These are phyloP conservation scores for Alternaria alternata DNA, from an alignment of 2,329 filamentous ascomycete genomes.

Conservation along the genomic window DNA sequence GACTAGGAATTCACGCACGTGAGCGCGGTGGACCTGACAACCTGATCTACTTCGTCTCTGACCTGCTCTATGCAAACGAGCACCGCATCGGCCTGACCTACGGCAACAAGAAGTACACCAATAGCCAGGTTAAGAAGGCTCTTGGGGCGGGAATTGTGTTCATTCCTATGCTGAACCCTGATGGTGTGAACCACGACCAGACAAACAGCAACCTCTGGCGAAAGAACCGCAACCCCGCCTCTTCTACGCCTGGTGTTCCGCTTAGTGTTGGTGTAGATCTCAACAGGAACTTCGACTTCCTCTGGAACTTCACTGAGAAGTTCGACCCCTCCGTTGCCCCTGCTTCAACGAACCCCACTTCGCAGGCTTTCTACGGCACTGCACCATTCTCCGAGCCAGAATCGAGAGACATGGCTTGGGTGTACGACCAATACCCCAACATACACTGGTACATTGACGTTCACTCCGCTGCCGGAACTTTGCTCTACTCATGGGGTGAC, in stretches of 20 bases:
- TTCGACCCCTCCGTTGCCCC: slow-evolving; percentile 50
- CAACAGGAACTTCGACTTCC: slow-evolving; percentile 58
- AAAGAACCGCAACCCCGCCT: slow-evolving; percentile 53
- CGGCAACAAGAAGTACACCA: slow-evolving; percentile 61
- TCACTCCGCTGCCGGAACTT: slow-evolving; percentile 62
- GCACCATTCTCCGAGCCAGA: slow-evolving; percentile 65
- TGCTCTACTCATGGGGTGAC: slow-evolving; percentile 68
- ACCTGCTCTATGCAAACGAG: slow-evolving; percentile 63
- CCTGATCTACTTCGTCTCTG: slow-evolving; percentile 65
- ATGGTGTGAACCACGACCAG: slow-evolving; percentile 44
- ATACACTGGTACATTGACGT: slow-evolving; percentile 67
- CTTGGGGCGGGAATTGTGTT: slow-evolving; percentile 64
- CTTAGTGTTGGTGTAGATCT: slow-evolving; percentile 40
- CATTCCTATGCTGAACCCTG: slow-evolving; percentile 43
- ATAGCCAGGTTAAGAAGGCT: slow-evolving; percentile 61
- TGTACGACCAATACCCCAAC: slow-evolving; percentile 59
- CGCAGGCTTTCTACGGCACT: slow-evolving; percentile 62
- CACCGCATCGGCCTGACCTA: slow-evolving; percentile 61
- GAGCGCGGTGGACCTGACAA: slow-evolving; percentile 67
- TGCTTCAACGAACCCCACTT: slow-evolving; percentile 54
- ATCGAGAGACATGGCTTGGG: slow-evolving; percentile 62
- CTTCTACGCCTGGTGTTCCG: slow-evolving; percentile 19
- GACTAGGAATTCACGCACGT: slow-evolving; percentile 60
- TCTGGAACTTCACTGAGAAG: slow-evolving; percentile 63
- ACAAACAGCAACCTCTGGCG: slow-evolving; percentile 43